Evolutionary conservation across 768 basidiomycete species (phyloP).

Genomic region (Phaeolepiota aurea): DNA sequence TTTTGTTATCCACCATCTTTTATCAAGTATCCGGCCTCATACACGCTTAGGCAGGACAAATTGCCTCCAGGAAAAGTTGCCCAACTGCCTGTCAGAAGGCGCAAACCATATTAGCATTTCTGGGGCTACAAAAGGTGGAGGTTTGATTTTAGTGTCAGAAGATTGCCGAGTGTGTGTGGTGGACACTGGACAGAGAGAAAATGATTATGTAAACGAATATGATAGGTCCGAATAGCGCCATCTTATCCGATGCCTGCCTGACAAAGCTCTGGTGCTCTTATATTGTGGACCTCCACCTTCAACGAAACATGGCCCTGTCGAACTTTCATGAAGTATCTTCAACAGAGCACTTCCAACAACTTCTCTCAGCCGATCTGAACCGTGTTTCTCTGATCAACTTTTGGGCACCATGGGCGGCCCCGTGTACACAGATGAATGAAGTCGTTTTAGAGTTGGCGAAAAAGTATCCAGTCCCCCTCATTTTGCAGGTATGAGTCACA

Average conservation of each 20-base stretch:
- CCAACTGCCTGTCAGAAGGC: too few relatives aligned
- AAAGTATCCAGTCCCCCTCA: slow-evolving; percentile 60
- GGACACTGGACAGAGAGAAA: neutral
- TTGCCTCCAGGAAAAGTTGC: too few relatives aligned
- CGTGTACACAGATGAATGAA: slow-evolving; percentile 85
- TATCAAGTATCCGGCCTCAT: too few relatives aligned
- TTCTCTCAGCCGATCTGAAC: slow-evolving; percentile 70
- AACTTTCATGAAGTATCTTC: slow-evolving; percentile 44
- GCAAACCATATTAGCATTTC: too few relatives aligned
- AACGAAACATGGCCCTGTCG: slow-evolving; percentile 13
- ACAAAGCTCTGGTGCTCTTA: slow-evolving; percentile 9
- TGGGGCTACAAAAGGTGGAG: too few relatives aligned
- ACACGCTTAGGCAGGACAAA: too few relatives aligned
- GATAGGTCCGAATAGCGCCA: slow-evolving; percentile 16
- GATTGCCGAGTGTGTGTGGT: too few relatives aligned
- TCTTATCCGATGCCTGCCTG: slow-evolving; percentile 11
- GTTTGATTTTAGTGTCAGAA: too few relatives aligned
- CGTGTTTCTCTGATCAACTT: slow-evolving; percentile 87
- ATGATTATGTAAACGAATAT: neutral
- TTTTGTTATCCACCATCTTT: too few relatives aligned
- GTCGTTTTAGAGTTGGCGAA: slow-evolving; percentile 66
- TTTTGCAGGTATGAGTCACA: slow-evolving; percentile 61
- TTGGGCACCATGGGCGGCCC: slow-evolving; percentile 90
- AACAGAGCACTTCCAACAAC: slow-evolving; percentile 60
- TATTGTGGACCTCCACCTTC: slow-evolving; percentile 3